Percentiles rank a stretch among this genome's conserved stretches.
Evolutionary conservation across 2,329 filamentous ascomycete species (phyloP).

Genomic region (Epichloe brachyelytri): DNA sequence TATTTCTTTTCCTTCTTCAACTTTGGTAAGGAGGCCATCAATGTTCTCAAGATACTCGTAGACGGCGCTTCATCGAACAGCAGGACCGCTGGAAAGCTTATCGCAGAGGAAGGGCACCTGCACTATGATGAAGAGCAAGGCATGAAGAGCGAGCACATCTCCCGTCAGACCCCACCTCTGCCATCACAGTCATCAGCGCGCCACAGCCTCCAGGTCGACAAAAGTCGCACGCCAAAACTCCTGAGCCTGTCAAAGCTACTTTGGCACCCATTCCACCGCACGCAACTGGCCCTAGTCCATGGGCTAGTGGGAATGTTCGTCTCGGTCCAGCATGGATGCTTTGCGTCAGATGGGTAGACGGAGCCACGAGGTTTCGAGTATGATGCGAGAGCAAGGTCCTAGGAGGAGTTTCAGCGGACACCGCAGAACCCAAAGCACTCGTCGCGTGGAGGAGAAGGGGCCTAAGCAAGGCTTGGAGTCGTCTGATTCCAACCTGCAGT

Average conservation of each 20-base stretch:
- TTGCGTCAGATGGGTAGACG: slow-evolving; percentile 32
- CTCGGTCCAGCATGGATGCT: slow-evolving; percentile 40
- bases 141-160: neutral
- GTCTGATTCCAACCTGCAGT: slow-evolving; percentile 64
- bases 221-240: slow-evolving; percentile 27
- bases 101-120: slow-evolving; percentile 8
- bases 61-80: slow-evolving; percentile 44
- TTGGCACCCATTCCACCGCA: slow-evolving; percentile 38
- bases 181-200: slow-evolving; percentile 9
- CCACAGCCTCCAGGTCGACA: slow-evolving; percentile 14
- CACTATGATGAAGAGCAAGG: neutral
- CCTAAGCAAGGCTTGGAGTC: slow-evolving; percentile 46
- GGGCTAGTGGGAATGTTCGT: slow-evolving; percentile 38
- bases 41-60: slow-evolving; percentile 60
- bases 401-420: slow-evolving; percentile 52
- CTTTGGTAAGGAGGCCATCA: slow-evolving; percentile 70
- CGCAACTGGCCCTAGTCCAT: slow-evolving; percentile 35
- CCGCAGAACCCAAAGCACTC: slow-evolving; percentile 37
- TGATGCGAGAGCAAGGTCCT: slow-evolving; percentile 28
- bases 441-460: slow-evolving; percentile 29
- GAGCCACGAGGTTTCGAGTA: slow-evolving; percentile 38
- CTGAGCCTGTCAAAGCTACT: slow-evolving; percentile 49
- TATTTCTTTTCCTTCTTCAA: slow-evolving; percentile 97
- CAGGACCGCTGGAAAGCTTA: slow-evolving; percentile 12
- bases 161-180: neutral